These are phyloP conservation scores for Myriosclerotinia curreyana DNA, from an alignment of 2,329 filamentous ascomycete genomes.

Conservation along the genomic window DNA sequence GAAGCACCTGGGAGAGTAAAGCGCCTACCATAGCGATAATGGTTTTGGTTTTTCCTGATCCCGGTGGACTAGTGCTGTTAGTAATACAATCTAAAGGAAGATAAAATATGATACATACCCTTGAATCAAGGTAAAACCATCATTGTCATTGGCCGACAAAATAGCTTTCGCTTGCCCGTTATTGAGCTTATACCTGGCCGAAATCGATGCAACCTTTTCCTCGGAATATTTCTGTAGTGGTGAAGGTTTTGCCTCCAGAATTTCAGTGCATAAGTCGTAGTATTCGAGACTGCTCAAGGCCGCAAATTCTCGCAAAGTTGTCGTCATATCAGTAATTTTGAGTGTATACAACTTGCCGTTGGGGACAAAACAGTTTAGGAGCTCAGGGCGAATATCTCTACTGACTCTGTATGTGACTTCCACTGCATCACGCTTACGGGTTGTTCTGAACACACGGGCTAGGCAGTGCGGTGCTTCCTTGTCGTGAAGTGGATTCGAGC, in stretches of 20 bases:
- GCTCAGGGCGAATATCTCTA: constrained; percentile 49
- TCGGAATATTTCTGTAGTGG: constrained; percentile 80
- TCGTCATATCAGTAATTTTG: constrained; percentile 89
- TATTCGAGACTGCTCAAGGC: constrained; percentile 87
- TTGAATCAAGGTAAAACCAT: constrained; percentile 95
- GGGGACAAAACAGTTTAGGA: constrained; percentile 63
- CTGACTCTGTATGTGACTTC: constrained; percentile 86
- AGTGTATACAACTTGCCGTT: constrained; percentile 68
- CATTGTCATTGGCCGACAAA: constrained; percentile 87
- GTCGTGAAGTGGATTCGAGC: constrained; percentile 65
- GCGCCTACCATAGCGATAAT: constrained; percentile 95
- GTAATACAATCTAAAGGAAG: constrained; percentile 33
- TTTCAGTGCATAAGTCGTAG: constrained; percentile 93
- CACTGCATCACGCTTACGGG: constrained; percentile 73
- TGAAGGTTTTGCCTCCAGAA: constrained; percentile 84
- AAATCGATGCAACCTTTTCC: constrained; percentile 64
- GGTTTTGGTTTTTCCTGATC: constrained; percentile 97
- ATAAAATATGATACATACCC: constrained; percentile 52
- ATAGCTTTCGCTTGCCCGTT: constrained; percentile 87
- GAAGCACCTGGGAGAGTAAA: constrained; percentile 58
- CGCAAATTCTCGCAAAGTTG: constrained; percentile 92
- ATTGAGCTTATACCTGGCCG: constrained; percentile 80
- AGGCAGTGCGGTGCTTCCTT: constrained; percentile 73
- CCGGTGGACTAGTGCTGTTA: constrained; percentile 63
- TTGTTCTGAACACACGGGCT: constrained; percentile 76